Base-by-base conservation (phyloP, 2,329 filamentous ascomycete species). In the Fusarium devonianum region DNA sequence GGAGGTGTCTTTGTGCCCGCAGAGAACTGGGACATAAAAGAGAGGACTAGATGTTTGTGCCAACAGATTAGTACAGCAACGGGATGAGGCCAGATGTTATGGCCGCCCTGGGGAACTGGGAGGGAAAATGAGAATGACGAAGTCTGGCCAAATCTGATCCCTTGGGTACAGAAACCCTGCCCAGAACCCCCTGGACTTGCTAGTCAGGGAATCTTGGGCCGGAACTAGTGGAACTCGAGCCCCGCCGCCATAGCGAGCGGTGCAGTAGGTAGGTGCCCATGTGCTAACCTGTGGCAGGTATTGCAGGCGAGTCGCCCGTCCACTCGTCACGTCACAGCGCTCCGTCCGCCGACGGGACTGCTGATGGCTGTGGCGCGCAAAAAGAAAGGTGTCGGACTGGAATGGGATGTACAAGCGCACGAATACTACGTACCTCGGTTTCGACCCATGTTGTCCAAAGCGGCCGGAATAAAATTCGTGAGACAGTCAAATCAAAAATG, bases 11-110 rank as follows among this genome's bases (percentile, higher is more conserved):
- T 76, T 64, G 75, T 72, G 51, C 74, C 71, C 59, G 75, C 76
- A 60, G 87, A 88, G 78, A 89, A 86, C 74, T 87, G 85, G 72
- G 89, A 91, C 82, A 95, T 93, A 75, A 95, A 95, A 65, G 90
- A 95, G 64, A 92, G 80, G 48, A 96, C 91, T 95, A 71, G 58
- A 45, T 48, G 53, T 65, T 32, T 32, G 51, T 30, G 56, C 35
- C 39, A 52, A 50, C 21, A 34, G 46, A 55, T 67, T 65, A 67
- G 64, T 49, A 58, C 36, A 43, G 38, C 33, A 39, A 57, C 48
- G 35, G 60, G 60, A 58, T 49, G 56, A 60, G 47, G 56, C 58
- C 53, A 64, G 62, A 64, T 64, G 53, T 51, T 64, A 62, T 65
- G 62, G 50, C 46, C 42, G 57, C 32, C 41, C 46, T 29, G 41